phyloP scores from a whole-genome alignment of 2,329 filamentous ascomycete species.

The Aspergillus tubingensis region DNA sequence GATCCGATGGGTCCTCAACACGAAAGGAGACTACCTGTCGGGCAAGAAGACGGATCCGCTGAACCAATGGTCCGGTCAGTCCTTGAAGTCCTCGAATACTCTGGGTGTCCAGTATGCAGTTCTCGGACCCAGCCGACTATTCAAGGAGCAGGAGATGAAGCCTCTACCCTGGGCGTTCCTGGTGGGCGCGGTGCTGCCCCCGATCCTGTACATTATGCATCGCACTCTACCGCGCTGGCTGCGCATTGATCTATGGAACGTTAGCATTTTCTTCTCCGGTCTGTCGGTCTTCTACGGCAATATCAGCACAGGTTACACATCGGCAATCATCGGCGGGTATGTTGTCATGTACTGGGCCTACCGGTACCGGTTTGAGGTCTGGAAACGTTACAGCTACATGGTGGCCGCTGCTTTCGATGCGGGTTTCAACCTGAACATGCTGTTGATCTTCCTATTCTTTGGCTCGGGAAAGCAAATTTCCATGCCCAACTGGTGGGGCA shows the following conservation, averaged over 20 bases:
- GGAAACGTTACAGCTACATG: slow-evolving; percentile 64
- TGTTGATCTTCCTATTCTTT: slow-evolving; percentile 63
- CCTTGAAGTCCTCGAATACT: slow-evolving; percentile 54
- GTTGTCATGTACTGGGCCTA: slow-evolving; percentile 63
- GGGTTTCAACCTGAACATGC: slow-evolving; percentile 63
- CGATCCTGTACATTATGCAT: slow-evolving; percentile 53
- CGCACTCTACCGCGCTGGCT: slow-evolving; percentile 52
- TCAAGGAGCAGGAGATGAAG: slow-evolving; percentile 30
- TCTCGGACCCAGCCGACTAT: slow-evolving; percentile 44
- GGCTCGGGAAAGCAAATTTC: slow-evolving; percentile 57
- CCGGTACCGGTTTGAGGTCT: slow-evolving; percentile 57
- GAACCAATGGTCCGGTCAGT: slow-evolving; percentile 64
- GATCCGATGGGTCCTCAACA: slow-evolving; percentile 60
- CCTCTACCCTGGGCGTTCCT: slow-evolving; percentile 37
- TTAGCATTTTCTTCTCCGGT: slow-evolving; percentile 63
- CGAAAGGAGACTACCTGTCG: slow-evolving; percentile 58
- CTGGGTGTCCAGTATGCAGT: slow-evolving; percentile 63
- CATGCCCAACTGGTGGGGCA: slow-evolving; percentile 68
- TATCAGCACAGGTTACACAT: slow-evolving; percentile 61
- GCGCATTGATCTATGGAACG: slow-evolving; percentile 61
- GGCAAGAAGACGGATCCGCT: slow-evolving; percentile 56
- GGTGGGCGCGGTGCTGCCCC: slow-evolving; percentile 32
- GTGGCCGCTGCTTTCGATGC: slow-evolving; percentile 64
- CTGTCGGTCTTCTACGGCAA: slow-evolving; percentile 62
- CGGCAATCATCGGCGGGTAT: slow-evolving; percentile 60